These are phyloP conservation scores for Nothopassalora personata DNA, from an alignment of 2,329 filamentous ascomycete species.

Conservation along the genomic window DNA sequence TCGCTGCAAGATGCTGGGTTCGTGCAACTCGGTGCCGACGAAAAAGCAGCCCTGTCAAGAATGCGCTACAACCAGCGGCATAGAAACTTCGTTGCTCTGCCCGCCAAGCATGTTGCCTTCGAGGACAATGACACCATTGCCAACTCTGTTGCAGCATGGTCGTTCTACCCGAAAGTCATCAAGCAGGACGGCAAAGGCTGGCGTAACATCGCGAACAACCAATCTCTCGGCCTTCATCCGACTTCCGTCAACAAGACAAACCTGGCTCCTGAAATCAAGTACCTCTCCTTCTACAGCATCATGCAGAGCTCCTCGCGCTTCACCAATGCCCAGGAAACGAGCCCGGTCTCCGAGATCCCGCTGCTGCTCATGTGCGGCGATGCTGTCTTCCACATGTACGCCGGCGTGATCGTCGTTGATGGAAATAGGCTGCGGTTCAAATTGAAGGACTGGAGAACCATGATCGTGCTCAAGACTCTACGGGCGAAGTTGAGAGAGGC, in stretches of 20 bases:
- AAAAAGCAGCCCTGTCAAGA: conserved; percentile 63
- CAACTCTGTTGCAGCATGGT: conserved; percentile 80
- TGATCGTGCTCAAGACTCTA: conserved; percentile 81
- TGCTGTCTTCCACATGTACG: conserved; percentile 81
- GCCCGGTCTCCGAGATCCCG: conserved; percentile 62
- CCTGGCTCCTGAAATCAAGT: conserved; percentile 51
- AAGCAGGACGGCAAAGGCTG: conserved; percentile 78
- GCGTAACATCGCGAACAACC: conserved; percentile 89
- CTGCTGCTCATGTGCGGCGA: conserved; percentile 83
- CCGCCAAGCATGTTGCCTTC: conserved; percentile 66
- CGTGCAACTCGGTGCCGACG: conserved; percentile 66
- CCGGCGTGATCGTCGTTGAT: conserved; percentile 81
- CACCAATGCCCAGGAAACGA: conserved; percentile 84
- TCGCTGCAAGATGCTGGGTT: conserved; percentile 83
- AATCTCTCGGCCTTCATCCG: conserved; percentile 79
- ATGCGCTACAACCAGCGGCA: conserved; percentile 59
- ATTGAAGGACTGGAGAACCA: conserved; percentile 80
- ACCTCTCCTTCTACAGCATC: conserved; percentile 93
- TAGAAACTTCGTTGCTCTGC: conserved; percentile 78
- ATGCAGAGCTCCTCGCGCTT: conserved; percentile 82
- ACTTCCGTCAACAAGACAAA: conserved; percentile 78
- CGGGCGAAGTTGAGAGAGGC: conserved; percentile 69
- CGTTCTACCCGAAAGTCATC: conserved; percentile 91
- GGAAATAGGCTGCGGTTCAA: conserved; percentile 81
- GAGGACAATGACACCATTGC: conserved; percentile 75